These are phyloP conservation scores for Cryptococcus sp. DNA, from an alignment of 1,284 basidiomycete genomes.

Conservation along the genomic window DNA sequence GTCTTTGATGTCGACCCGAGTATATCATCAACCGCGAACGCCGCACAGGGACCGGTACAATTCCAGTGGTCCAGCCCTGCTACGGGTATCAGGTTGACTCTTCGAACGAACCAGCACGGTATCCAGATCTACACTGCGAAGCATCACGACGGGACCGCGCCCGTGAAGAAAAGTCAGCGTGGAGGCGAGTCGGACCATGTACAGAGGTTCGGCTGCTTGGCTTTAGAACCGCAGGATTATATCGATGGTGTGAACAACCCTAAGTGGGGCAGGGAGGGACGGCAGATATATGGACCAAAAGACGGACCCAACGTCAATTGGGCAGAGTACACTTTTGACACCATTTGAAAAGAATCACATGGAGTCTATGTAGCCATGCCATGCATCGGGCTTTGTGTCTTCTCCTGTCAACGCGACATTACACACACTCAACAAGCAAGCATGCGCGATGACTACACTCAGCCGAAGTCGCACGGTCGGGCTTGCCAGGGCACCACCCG, in stretches of 20 bases:
- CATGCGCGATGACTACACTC: too few relatives aligned
- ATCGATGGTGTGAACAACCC: slow-evolving; percentile 30
- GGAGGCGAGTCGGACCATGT: background rate
- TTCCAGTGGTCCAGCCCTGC: slow-evolving; percentile 12
- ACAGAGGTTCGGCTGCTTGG: slow-evolving; percentile 19
- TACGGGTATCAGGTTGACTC: slow-evolving; percentile 21
- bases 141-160: slow-evolving; percentile 6
- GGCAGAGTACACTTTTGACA: slow-evolving; percentile 26
- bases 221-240: slow-evolving; percentile 27
- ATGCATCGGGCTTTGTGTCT: too few relatives aligned
- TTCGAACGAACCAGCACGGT: slow-evolving; percentile 25
- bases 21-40: too few relatives aligned
- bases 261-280: slow-evolving; percentile 16
- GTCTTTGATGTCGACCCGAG: slow-evolving; percentile 2
- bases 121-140: slow-evolving; percentile 22
- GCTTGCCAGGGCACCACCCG: too few relatives aligned
- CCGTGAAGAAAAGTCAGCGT: slow-evolving; percentile 5
- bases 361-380: too few relatives aligned
- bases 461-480: too few relatives aligned
- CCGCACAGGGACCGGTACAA: background rate
- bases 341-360: slow-evolving; percentile 2
- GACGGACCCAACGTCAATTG: slow-evolving; percentile 18
- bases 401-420: too few relatives aligned
- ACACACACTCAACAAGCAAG: too few relatives aligned
- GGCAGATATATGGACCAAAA: slow-evolving; percentile 18